Percentiles rank a stretch among this genome's conserved stretches.
These are phyloP conservation scores for Aspergillus tamarii DNA, from an alignment of 2,329 filamentous ascomycete genomes.

Conservation along the genomic window DNA sequence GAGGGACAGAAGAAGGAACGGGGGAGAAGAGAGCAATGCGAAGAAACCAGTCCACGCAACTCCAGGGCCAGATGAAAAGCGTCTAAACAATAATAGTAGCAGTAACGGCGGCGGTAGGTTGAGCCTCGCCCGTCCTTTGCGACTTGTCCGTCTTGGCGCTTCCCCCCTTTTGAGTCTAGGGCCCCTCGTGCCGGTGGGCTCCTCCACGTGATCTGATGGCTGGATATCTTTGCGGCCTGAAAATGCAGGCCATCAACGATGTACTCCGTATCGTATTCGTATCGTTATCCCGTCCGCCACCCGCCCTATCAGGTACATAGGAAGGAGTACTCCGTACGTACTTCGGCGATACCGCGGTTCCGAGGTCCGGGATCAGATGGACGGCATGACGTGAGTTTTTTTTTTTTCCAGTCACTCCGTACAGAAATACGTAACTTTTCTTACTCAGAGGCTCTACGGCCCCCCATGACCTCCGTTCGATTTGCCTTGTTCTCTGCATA, in stretches of 20 bases:
- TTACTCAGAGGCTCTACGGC: constrained; percentile 3
- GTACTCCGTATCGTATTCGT: background rate
- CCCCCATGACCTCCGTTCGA: background rate
- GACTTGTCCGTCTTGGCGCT: constrained; percentile 24
- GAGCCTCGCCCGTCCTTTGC: constrained; percentile 24
- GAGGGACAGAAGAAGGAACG: constrained; percentile 18
- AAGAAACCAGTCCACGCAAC: constrained; percentile 24
- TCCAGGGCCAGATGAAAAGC: background rate
- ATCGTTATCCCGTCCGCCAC: too few species aligned
- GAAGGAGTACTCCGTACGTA: too few species aligned
- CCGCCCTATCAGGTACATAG: background rate
- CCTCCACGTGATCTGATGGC: background rate
- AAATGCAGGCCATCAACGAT: background rate
- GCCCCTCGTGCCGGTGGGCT: constrained; percentile 3
- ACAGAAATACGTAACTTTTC: constrained; percentile 5
- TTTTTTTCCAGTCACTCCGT: background rate
- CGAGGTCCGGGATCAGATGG: constrained; percentile 11
- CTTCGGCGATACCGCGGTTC: constrained; percentile 6
- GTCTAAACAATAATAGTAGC: constrained; percentile 9
- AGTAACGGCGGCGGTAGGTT: constrained; percentile 1
- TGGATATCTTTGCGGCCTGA: background rate
- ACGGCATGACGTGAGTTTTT: constrained; percentile 11
- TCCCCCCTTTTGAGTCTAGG: constrained; percentile 11
- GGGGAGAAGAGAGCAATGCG: constrained; percentile 21
- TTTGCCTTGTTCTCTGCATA: background rate